These are phyloP conservation scores for Backusella morwellensis DNA, from an alignment of 192 early-diverging fungal genomes.

Conservation along the genomic window DNA sequence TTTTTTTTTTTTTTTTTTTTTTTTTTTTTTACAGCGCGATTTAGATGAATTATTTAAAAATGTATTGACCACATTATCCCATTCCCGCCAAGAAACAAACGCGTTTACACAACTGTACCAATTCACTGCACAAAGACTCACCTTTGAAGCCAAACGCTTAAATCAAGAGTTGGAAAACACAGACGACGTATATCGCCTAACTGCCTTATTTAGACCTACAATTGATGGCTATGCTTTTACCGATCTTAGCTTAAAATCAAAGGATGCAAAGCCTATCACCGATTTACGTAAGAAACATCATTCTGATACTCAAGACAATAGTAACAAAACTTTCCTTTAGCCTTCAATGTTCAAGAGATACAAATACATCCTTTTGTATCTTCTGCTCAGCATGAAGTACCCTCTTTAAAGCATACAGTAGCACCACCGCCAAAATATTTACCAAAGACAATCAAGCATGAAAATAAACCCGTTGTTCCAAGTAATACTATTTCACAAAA, in stretches of 20 bases:
- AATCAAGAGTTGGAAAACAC: background rate
- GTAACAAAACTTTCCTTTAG: background rate
- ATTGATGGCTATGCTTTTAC: constrained; percentile 49
- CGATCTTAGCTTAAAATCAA: constrained; percentile 15
- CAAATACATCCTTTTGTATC: constrained; percentile 24
- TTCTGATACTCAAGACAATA: too few species aligned
- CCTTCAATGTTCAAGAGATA: constrained; percentile 37
- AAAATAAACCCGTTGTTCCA: constrained; percentile 27
- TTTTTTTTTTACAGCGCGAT: background rate
- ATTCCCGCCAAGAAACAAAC: background rate
- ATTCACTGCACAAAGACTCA: background rate
- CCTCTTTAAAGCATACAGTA: constrained; percentile 30
- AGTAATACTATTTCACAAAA: background rate
- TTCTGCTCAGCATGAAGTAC: constrained; percentile 19
- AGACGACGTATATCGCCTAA: background rate
- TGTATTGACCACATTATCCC: background rate
- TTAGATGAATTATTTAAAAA: constrained; percentile 9
- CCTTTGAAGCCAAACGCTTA: background rate
- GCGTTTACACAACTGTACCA: background rate
- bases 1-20: too few species aligned
- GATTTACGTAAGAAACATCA: constrained; percentile 18
- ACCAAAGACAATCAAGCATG: constrained; percentile 5
- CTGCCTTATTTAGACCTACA: constrained; percentile 43
- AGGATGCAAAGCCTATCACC: background rate
- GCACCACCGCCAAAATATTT: background rate